phyloP scores from a whole-genome alignment of 1,139 yeast genomes.

The Candida tropicalis region DNA sequence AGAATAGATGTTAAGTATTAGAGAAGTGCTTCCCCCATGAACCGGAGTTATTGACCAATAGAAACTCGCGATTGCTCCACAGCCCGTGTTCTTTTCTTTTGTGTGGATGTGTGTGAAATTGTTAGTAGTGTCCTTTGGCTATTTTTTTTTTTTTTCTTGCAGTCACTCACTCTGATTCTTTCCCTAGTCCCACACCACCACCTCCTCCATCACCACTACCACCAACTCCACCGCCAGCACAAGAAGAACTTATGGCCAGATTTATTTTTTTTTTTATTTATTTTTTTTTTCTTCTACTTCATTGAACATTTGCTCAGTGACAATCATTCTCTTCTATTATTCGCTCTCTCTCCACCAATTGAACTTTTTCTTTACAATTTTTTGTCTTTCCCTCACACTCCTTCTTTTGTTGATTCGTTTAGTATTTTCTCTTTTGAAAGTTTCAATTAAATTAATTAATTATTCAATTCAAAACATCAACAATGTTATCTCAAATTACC shows the following conservation, averaged over 20 bases:
- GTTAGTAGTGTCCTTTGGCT: no score
- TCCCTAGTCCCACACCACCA: no score
- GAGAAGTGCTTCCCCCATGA: no score
- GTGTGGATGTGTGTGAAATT: no score
- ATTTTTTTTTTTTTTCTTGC: not conserved
- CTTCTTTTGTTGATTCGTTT: not conserved
- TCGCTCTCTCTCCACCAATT: not conserved
- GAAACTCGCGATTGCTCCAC: no score
- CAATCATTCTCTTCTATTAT: no score
- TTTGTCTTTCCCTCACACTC: not conserved
- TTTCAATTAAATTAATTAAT: not conserved
- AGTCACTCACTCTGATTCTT: conserved; percentile 5
- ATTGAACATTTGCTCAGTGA: no score
- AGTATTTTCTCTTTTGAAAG: not conserved
- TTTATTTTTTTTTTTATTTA: not conserved
- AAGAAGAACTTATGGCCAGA: no score
- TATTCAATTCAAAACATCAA: conserved; percentile 1
- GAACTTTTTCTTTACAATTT: not conserved
- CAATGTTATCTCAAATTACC: conserved; percentile 35
- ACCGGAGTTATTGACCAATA: conserved; percentile 3
- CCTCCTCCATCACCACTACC: no score
- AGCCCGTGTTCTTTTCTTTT: no score
- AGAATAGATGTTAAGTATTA: no score
- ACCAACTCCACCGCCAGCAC: no score
- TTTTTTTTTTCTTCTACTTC: not conserved